Base-by-base conservation (phyloP, 2,329 filamentous ascomycete species). In the Fusarium protoensiforme region DNA sequence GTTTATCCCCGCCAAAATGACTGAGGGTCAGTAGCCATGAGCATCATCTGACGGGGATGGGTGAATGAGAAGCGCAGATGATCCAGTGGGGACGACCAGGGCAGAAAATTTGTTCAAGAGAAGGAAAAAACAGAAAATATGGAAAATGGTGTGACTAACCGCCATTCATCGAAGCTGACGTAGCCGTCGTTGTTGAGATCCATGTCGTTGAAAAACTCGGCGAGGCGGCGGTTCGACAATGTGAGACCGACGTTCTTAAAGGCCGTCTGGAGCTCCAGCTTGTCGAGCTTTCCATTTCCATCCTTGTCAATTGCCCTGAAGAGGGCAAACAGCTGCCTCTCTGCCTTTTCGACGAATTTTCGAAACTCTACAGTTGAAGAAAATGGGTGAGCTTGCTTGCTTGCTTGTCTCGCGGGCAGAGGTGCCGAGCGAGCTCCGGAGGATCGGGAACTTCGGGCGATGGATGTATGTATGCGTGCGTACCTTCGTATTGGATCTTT, bases 81-180 rank as follows among this genome's bases (percentile, higher is more conserved):
- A 46, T 36, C 60, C 53, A 48, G 54, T 51, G 51, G 65, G 27
- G 59, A 57, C 33, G 46, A 31, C 35, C 41, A 57, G 43, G 61
- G 51, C 16, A 61, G 16, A 48, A 20, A 31, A 35, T 29, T 27
- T 41, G n/a, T n/a, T 8, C 22, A 22, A 20, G n/a, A 10, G 14
- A 46, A 41, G 20, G 22, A 31, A 56, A 43, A 65, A 38, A 61
- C 29, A 64, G 59, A 54, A 9, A 68, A 66, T 72, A 62, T 22
- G 64, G 39, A 65, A 60, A 61, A 58, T 53, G 57, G 39, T 51
- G 53, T n/a, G 66, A 86, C 92, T 84, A 91, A 98, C 96, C 96
- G 92, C 96, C 96, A 98, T 88, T 99, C 96, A 75, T 94, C 92
- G 83, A 97, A 98, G 71, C 89, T 95, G 76, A 98, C 97, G 72